These are phyloP conservation scores for Fraxinus albicans DNA, from an alignment of 305 asterid species.

Conservation along the genomic window DNA sequence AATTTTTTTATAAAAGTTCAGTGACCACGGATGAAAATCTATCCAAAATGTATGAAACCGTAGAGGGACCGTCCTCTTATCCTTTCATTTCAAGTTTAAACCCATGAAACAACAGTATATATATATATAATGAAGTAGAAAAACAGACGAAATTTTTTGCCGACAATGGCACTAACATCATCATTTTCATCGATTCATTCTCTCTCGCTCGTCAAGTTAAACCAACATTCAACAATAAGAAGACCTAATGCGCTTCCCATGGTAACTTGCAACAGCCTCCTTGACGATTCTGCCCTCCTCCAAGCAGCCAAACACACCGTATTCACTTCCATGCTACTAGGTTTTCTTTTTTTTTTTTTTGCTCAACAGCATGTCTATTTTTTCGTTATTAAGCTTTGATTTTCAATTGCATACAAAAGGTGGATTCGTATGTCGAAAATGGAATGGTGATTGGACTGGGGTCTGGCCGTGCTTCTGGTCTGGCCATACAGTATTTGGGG, in stretches of 20 bases:
- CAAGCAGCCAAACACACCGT: constrained; percentile 70
- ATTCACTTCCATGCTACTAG: constrained; percentile 20
- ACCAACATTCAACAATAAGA: constrained; percentile 17
- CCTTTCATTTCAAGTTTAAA: neutral
- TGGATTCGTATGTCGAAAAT: constrained; percentile 62
- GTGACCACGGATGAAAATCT: neutral
- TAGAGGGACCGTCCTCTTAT: neutral
- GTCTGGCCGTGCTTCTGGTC: constrained; percentile 63
- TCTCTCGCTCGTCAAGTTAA: constrained; percentile 16
- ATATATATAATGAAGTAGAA: neutral
- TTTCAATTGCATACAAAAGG: constrained; percentile 32
- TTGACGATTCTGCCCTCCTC: constrained; percentile 40
- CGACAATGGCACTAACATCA: constrained; percentile 37
- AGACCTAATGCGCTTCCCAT: constrained; percentile 25
- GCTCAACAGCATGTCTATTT: neutral
- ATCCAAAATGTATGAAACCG: neutral
- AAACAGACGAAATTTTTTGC: neutral
- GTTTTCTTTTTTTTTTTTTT: neutral
- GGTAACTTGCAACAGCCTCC: constrained; percentile 45
- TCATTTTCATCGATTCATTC: constrained; percentile 31
- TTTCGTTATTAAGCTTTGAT: neutral
- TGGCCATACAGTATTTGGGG: constrained; percentile 75
- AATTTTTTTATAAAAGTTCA: neutral
- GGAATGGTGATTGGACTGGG: constrained; percentile 80
- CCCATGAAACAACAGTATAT: neutral